These are phyloP conservation scores for Xylaria sp. DNA, from an alignment of 2,329 filamentous ascomycete genomes.

Conservation along the genomic window DNA sequence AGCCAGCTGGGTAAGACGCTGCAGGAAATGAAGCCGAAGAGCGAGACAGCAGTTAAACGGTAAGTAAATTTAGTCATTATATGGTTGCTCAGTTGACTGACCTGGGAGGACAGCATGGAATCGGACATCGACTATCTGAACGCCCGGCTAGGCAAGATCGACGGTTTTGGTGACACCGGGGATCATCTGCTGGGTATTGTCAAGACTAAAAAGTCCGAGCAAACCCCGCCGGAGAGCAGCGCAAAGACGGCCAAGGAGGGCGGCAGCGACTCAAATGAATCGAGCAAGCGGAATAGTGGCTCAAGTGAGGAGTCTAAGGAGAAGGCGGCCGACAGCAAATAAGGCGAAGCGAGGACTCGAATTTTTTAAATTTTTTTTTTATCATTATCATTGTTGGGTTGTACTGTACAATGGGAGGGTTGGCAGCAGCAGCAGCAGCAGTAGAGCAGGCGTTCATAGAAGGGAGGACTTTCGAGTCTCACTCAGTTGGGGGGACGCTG, in stretches of 20 bases:
- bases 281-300: slow-evolving; percentile 3
- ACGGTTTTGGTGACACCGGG: slow-evolving; percentile 76
- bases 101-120: slow-evolving; percentile 62
- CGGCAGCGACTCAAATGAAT: slow-evolving; percentile 7
- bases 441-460: slow-evolving; percentile 30
- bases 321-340: slow-evolving; percentile 20
- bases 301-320: slow-evolving; percentile 9
- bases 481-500: neutral
- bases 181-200: slow-evolving; percentile 68
- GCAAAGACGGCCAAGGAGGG: slow-evolving; percentile 7
- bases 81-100: neutral
- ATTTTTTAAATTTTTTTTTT: slow-evolving; percentile 5
- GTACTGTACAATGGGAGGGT: slow-evolving; percentile 13
- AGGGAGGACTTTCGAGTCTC: slow-evolving; percentile 6
- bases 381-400: slow-evolving; percentile 8
- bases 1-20: slow-evolving; percentile 77
- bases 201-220: slow-evolving; percentile 55
- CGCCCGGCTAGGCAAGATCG: slow-evolving; percentile 71
- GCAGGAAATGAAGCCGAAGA: slow-evolving; percentile 65
- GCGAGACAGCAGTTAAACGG: slow-evolving; percentile 70
- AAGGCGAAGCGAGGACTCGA: slow-evolving; percentile 14
- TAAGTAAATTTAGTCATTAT: slow-evolving; percentile 44
- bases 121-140: slow-evolving; percentile 76
- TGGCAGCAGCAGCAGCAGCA: slow-evolving; percentile 21
- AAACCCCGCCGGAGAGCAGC: slow-evolving; percentile 14